Evolutionary conservation across 352 stramenopile species (phyloP), one percentile per base, ranked within the genome.

Genomic region (Globisporangium camurandrum): DNA sequence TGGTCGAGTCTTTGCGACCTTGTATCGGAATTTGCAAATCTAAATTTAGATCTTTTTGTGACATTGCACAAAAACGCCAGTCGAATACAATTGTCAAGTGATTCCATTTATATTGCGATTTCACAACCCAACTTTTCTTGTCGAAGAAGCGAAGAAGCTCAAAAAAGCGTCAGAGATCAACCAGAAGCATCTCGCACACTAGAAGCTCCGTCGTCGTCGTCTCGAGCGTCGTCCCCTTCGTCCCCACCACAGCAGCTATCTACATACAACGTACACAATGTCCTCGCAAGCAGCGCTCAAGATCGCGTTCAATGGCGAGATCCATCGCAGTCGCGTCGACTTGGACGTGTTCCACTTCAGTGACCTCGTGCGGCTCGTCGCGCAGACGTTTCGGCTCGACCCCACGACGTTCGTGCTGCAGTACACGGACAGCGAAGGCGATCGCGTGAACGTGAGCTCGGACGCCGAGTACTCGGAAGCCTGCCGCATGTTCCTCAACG

Each of bases 221-320:
- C 19, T 31, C 40, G 4, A 28, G 24, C 17, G 5, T 27, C 38
- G n/a, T 23, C 23, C n/a, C 7, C 23, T 17, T 47, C 26, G 11
- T 16, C 16, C 16, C 7, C 37, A 51, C n/a, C n/a, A 1, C 6
- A 37, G 17, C 46, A 52, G 2, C 12, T 49, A n/a, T n/a, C n/a
- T n/a, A n/a, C n/a, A n/a, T n/a, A n/a, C n/a, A n/a, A n/a, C n/a
- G n/a, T n/a, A n/a, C n/a, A n/a, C 48, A 43, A 60, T 67, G 61
- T 46, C 55, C 36, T 65, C 68, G 48, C 62, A 75, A 48, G 67
- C 67, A 19, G 62, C 74, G 43, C 67, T 90, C 48, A 90, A 90
- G 69, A 81, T 90, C 58, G 71, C 66, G 17, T 82, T 69, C 63
- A 85, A 83, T 46, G 79, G 79, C 5, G 79, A 90, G 46, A 83